Evolutionary conservation across 2,329 filamentous ascomycete species (phyloP).

Genomic region (Myriosclerotinia scirpicola): DNA sequence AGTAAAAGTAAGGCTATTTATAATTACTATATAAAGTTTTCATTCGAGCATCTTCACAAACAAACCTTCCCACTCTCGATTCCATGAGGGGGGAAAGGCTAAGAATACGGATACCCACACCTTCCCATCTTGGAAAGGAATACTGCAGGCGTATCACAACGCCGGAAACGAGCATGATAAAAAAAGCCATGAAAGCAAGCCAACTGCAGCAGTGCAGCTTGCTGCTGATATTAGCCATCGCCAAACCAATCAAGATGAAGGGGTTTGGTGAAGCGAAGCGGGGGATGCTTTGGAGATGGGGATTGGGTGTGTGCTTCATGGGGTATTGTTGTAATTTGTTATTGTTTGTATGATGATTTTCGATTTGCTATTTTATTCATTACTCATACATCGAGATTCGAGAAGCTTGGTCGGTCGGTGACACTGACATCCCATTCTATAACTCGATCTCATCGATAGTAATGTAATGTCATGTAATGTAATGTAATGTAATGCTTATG

Average conservation of each 20-base stretch:
- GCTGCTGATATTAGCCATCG: constrained; percentile 31
- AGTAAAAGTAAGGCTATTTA: no score
- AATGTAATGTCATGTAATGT: no score
- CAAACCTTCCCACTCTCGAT: not conserved
- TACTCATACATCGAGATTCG: not conserved
- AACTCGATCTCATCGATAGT: not conserved
- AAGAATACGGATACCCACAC: constrained; percentile 3
- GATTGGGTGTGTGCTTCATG: constrained; percentile 34
- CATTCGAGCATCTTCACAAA: not conserved
- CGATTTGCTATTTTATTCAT: constrained; percentile 2
- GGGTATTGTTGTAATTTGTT: constrained; percentile 2
- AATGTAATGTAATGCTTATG: constrained; percentile 11
- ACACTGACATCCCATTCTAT: not conserved
- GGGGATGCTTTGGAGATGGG: constrained; percentile 27
- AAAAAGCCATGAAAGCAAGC: constrained; percentile 11
- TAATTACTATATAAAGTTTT: no score
- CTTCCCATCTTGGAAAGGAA: not conserved
- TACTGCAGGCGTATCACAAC: constrained; percentile 11
- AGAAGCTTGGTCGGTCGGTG: constrained; percentile 5
- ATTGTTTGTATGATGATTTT: constrained; percentile 21
- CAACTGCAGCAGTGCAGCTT: no score
- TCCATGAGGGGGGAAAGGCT: constrained; percentile 2
- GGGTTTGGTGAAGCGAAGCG: constrained; percentile 24
- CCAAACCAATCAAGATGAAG: constrained; percentile 33
- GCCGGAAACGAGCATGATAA: constrained; percentile 21